A percentile compares a stretch with the other conserved stretches of the same genome.
Evolutionary conservation across 805 yeast species (phyloP).

Genomic region (Wickerhamiella domercqiae): DNA sequence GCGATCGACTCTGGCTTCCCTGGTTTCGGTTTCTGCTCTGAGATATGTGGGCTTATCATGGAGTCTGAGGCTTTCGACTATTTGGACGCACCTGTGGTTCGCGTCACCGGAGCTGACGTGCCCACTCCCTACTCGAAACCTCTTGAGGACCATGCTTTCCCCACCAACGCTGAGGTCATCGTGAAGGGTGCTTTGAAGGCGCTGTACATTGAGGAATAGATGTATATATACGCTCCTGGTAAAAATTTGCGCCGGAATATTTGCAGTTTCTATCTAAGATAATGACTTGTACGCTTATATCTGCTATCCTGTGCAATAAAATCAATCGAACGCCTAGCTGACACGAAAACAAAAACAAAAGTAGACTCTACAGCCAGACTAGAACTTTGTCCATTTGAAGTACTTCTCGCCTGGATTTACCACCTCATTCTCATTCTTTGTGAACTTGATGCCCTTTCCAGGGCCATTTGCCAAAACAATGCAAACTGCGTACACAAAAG

Average conservation of each 20-base stretch:
- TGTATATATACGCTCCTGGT: background rate
- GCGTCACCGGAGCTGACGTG: slow-evolving; percentile 98
- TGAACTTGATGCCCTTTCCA: slow-evolving; percentile 27
- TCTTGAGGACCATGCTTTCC: slow-evolving; percentile 97
- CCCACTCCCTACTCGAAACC: slow-evolving; percentile 97
- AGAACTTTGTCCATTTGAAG: slow-evolving; percentile 5
- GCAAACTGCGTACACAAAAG: slow-evolving; percentile 12
- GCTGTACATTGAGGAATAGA: slow-evolving; percentile 25
- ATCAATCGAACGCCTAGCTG: too few relatives aligned
- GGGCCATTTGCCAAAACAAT: slow-evolving; percentile 14
- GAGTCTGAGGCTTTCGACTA: slow-evolving; percentile 97
- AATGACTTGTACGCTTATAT: too few relatives aligned
- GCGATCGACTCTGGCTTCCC: slow-evolving; percentile 98
- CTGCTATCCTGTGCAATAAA: too few relatives aligned
- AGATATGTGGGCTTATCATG: slow-evolving; percentile 94
- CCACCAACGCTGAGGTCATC: slow-evolving; percentile 70
- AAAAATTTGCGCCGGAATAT: too few relatives aligned
- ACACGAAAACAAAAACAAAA: too few relatives aligned
- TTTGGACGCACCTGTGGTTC: slow-evolving; percentile 95
- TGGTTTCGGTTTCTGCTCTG: slow-evolving; percentile 96
- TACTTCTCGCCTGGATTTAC: slow-evolving; percentile 22
- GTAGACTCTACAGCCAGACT: background rate
- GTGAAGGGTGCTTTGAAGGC: slow-evolving; percentile 46
- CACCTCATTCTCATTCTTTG: slow-evolving; percentile 27
- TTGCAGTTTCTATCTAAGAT: too few relatives aligned